A percentile compares a stretch with the other conserved stretches of the same genome.
Evolutionary conservation across 257 asterid species (phyloP).

Genomic region (Agastache rugosa): DNA sequence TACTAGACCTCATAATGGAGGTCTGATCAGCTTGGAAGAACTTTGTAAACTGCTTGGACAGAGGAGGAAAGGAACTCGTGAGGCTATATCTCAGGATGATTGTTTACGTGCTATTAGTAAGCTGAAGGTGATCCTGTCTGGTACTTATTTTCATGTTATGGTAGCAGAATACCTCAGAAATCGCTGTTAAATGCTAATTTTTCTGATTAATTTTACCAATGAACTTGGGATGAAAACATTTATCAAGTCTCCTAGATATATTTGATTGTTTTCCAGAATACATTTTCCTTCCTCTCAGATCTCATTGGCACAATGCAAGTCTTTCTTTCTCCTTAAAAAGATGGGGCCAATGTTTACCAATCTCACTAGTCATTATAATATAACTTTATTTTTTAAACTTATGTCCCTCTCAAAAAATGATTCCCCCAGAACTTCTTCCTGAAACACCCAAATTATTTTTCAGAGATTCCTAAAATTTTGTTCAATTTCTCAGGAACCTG

Average conservation of each 20-base stretch:
- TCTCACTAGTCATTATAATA: not conserved
- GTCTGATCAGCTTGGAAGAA: conserved; percentile 92
- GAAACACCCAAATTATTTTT: not conserved
- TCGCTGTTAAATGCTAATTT: not conserved
- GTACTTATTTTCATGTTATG: not conserved
- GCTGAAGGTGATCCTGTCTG: conserved; percentile 68
- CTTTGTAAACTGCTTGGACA: conserved; percentile 79
- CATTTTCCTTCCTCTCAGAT: not conserved
- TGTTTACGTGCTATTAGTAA: conserved; percentile 98
- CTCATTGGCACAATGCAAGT: not conserved
- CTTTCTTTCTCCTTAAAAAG: not conserved
- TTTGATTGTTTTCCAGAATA: not conserved
- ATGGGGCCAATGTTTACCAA: not conserved
- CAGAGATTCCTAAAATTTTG: not conserved
- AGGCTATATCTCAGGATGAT: conserved; percentile 89
- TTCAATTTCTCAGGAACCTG: conserved; percentile 23
- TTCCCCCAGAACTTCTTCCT: not conserved
- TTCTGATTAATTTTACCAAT: not conserved
- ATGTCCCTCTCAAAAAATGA: not conserved
- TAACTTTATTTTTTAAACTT: not conserved
- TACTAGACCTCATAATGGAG: conserved; percentile 88
- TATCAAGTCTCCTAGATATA: conserved; percentile 11
- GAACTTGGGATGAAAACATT: not conserved
- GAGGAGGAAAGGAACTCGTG: conserved; percentile 86
- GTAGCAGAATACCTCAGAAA: not conserved